These are phyloP conservation scores for Leptodontidium sp. DNA, from an alignment of 2,329 filamentous ascomycete species.

Conservation along the genomic window DNA sequence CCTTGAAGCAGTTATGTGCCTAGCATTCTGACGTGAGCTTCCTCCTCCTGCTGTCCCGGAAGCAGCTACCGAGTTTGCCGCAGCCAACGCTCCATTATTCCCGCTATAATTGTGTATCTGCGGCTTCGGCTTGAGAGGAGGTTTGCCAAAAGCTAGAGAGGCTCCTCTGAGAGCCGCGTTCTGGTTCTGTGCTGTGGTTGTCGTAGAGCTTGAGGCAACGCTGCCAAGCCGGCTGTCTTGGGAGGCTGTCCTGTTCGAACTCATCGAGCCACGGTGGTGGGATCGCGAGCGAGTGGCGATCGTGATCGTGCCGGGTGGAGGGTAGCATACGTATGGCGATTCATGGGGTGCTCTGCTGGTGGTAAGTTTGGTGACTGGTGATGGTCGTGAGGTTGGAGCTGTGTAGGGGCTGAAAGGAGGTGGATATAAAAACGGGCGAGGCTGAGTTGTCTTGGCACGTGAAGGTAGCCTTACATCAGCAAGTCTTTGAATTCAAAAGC, in stretches of 20 bases:
- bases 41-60: conserved; percentile 37
- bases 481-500: background rate
- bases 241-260: conserved; percentile 24
- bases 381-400: conserved; percentile 21
- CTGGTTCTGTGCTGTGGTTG: conserved; percentile 42
- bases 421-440: conserved; percentile 11
- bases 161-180: conserved; percentile 59
- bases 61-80: conserved; percentile 50
- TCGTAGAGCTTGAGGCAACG: conserved; percentile 24
- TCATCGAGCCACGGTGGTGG: conserved; percentile 38
- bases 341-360: conserved; percentile 28
- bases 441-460: conserved; percentile 9
- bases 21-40: conserved; percentile 18
- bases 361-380: background rate
- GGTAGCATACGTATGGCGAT: conserved; percentile 29
- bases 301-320: conserved; percentile 33
- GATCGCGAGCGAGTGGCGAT: conserved; percentile 33
- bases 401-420: background rate
- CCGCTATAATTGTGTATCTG: conserved; percentile 49
- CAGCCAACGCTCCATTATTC: conserved; percentile 54
- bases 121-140: conserved; percentile 51
- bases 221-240: conserved; percentile 33
- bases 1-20: conserved; percentile 40
- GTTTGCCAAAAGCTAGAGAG: conserved; percentile 56
- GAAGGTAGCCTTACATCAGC: conserved; percentile 13